A percentile compares a stretch with the other conserved stretches of the same genome.
Evolutionary conservation across 768 basidiomycete species (phyloP).

Genomic region (Leucosporidium yakuticum): DNA sequence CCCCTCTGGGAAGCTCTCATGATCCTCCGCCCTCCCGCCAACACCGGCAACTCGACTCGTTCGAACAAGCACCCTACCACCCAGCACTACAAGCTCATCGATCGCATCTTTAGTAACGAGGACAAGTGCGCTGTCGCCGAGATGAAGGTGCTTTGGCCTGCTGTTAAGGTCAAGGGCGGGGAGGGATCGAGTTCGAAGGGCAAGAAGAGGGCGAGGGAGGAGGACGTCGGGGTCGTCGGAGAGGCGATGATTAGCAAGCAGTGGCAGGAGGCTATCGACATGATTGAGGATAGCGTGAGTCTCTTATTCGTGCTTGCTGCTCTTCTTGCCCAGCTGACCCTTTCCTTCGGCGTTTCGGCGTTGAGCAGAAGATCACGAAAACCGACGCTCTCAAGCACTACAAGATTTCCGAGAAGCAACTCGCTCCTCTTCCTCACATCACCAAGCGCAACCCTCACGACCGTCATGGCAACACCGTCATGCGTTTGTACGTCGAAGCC

Average conservation of each 20-base stretch:
- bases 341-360: not conserved
- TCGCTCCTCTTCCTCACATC: not conserved
- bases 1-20: slow-evolving; percentile 9
- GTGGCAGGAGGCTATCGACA: slow-evolving; percentile 8
- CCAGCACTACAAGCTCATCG: slow-evolving; percentile 13
- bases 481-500: slow-evolving; percentile 16
- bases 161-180: too few species aligned
- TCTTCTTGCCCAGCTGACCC: too few species aligned
- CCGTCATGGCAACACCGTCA: not conserved
- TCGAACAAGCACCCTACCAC: slow-evolving; percentile 14
- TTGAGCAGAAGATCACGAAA: too few species aligned
- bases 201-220: too few species aligned
- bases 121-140: not conserved
- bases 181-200: too few species aligned
- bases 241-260: not conserved
- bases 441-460: slow-evolving; percentile 17
- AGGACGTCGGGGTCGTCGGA: too few species aligned
- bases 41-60: slow-evolving; percentile 11
- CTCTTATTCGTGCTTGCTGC: not conserved
- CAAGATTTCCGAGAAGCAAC: too few species aligned
- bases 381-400: too few species aligned
- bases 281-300: slow-evolving; percentile 1
- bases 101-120: not conserved
- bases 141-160: not conserved
- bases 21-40: slow-evolving; percentile 6